Base-by-base conservation (phyloP, 805 yeast species). In the Priceomyces carsonii region DNA sequence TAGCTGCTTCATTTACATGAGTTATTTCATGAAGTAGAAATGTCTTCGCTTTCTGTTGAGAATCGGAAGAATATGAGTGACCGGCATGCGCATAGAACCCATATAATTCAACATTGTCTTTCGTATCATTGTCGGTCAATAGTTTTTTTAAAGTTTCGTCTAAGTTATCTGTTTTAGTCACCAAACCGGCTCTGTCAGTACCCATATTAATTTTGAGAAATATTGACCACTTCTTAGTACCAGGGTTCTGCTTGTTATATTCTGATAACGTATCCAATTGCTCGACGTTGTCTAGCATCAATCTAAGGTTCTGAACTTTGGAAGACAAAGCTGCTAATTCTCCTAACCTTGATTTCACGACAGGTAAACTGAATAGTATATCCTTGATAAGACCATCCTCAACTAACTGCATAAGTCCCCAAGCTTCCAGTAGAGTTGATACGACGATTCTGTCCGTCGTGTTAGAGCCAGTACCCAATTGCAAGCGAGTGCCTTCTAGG, bases 51-150 rank as follows among this genome's bases (percentile, higher is more conserved):
- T 69, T 69, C 1, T 63, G 63, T 18, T 61, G 53, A 12, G 69
- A 57, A 5, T 59, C 55, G 0, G 82, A 64, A 1, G 62, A 61
- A 50, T 85, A 85, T 0, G 90, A 80, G 51, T 81, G 85, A 2
- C 95, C 95, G 1, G 88, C 85, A 60, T 85, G 93, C 25, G 85
- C 80, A 55, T 85, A 85, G 47, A 85, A 76, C 0, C 95, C 95
- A 48, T 65, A 77, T 10, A 84, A 39, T 7, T 70, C 62, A 8
- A 80, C 65, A 25, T 55, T 43, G 1, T 61, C 47, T 8, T 47
- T 41, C 9, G 52, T 45, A 2, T 54, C 50, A 2, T 58, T 39
- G 3, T 52, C 44, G 3, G 42, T 33, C 9, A 70, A 42, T 12
- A 56, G 51, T 21, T 56, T 45, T 6, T 43, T 27, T 12, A 82